Percentiles rank a stretch among this genome's conserved stretches.
Conservation (phyloP, 352 stramenopile genomes). For the Phytophthora hibernalis region DNA sequence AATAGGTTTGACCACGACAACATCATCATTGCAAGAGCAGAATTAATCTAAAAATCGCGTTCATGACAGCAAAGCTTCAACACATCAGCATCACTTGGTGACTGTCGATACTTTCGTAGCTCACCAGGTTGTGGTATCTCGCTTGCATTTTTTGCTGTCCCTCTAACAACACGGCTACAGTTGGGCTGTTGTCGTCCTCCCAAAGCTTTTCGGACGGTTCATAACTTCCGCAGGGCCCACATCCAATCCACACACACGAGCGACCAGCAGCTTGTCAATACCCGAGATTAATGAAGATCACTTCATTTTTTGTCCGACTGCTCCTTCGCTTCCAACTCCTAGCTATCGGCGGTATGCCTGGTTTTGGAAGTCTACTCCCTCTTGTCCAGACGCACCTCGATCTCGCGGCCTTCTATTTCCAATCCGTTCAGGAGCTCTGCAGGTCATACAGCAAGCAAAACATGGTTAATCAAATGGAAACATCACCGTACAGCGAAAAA, state of each 20-base stretch:
- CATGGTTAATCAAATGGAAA: conserved; percentile 3
- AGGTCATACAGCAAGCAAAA: neutral
- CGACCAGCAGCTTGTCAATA: neutral
- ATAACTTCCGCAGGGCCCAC: too few relatives aligned
- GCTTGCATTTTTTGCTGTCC: too few relatives aligned
- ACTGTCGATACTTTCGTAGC: too few relatives aligned
- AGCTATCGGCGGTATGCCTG: conserved; percentile 4
- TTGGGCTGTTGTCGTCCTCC: too few relatives aligned
- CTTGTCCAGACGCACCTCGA: conserved; percentile 78
- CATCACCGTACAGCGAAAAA: neutral
- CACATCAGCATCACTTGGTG: too few relatives aligned
- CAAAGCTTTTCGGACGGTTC: too few relatives aligned
- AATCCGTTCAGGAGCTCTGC: conserved; percentile 69
- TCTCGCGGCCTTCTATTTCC: conserved; percentile 69
- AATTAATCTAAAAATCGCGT: too few relatives aligned
- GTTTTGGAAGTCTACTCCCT: conserved; percentile 36
- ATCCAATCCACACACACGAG: neutral
- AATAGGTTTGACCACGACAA: too few relatives aligned
- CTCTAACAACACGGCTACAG: too few relatives aligned
- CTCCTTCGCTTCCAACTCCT: conserved; percentile 21
- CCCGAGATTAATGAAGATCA: conserved; percentile 7
- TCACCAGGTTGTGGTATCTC: too few relatives aligned
- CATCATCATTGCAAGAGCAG: too few relatives aligned
- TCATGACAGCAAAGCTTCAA: too few relatives aligned
- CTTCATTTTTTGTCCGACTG: conserved; percentile 27